Conservation (phyloP, 257 asterid species). For the Gynochthodes officinalis region DNA sequence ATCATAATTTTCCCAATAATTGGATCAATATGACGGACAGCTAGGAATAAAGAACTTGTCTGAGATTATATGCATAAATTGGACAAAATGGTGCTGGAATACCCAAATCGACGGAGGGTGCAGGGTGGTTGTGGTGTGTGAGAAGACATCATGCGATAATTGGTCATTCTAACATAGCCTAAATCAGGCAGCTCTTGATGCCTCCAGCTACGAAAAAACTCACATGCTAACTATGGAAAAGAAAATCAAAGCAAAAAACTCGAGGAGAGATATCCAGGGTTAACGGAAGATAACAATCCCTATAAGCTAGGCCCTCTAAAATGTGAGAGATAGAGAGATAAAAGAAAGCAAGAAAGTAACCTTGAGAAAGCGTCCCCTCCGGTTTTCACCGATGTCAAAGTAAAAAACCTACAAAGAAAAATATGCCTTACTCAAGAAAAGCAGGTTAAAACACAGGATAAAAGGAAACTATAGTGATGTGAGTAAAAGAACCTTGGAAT, state of each 20-base stretch:
- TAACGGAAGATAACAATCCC: no score
- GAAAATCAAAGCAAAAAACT: background rate
- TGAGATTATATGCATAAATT: background rate
- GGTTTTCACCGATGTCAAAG: constrained; percentile 90
- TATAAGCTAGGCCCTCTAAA: no score
- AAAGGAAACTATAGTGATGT: no score
- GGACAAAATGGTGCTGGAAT: no score
- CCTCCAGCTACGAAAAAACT: background rate
- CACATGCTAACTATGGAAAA: background rate
- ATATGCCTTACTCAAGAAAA: background rate
- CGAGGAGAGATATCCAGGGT: no score
- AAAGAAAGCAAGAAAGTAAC: constrained; percentile 32
- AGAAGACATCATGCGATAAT: no score
- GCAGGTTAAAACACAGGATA: no score
- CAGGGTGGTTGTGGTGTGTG: no score
- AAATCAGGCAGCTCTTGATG: background rate
- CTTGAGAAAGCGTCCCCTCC: constrained; percentile 97
- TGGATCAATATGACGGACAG: no score
- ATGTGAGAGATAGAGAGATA: background rate
- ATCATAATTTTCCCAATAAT: no score
- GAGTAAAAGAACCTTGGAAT: constrained; percentile 71
- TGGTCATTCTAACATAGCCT: background rate
- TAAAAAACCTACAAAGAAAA: constrained; percentile 66
- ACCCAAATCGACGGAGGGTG: no score
- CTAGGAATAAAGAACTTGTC: no score